Conservation (phyloP, 1,284 basidiomycete genomes). For the Lentinula novae-zelandiae region DNA sequence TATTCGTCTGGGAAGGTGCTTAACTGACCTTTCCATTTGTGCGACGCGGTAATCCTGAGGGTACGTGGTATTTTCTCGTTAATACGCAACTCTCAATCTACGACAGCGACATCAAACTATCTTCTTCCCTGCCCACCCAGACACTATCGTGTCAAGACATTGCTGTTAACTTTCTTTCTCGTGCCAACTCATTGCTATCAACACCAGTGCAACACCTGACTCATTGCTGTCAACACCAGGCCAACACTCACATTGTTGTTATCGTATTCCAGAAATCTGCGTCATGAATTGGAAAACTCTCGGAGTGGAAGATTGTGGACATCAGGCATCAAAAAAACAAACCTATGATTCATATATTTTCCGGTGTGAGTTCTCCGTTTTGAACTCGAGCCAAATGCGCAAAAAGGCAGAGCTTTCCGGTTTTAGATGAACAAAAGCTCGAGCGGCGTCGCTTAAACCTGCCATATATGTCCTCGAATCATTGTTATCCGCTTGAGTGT, state of each 20-base stretch:
- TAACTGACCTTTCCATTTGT: slow-evolving; percentile 54
- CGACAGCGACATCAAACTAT: slow-evolving; percentile 42
- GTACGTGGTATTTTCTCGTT: slow-evolving; percentile 21
- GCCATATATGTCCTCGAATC: too few relatives aligned
- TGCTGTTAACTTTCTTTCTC: slow-evolving; percentile 38
- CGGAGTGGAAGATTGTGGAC: slow-evolving; percentile 9
- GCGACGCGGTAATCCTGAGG: slow-evolving; percentile 51
- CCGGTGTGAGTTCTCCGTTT: not conserved
- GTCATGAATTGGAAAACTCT: not conserved
- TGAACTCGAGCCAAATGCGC: not conserved
- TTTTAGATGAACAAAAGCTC: too few relatives aligned
- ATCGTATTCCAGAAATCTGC: too few relatives aligned
- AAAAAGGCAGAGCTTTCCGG: too few relatives aligned
- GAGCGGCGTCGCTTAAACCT: too few relatives aligned
- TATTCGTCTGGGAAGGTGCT: slow-evolving; percentile 28
- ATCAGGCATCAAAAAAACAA: slow-evolving; percentile 6
- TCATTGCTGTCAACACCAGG: too few relatives aligned
- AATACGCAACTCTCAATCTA: not conserved
- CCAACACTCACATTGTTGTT: slow-evolving; percentile 31
- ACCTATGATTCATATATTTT: not conserved
- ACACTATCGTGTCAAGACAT: too few relatives aligned
- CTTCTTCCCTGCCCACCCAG: slow-evolving; percentile 47
- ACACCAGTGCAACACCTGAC: too few relatives aligned
- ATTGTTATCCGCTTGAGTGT: not conserved
- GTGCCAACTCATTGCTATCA: slow-evolving; percentile 43